Evolutionary conservation across 305 asterid species (phyloP).

Genomic region (Lippia alba): DNA sequence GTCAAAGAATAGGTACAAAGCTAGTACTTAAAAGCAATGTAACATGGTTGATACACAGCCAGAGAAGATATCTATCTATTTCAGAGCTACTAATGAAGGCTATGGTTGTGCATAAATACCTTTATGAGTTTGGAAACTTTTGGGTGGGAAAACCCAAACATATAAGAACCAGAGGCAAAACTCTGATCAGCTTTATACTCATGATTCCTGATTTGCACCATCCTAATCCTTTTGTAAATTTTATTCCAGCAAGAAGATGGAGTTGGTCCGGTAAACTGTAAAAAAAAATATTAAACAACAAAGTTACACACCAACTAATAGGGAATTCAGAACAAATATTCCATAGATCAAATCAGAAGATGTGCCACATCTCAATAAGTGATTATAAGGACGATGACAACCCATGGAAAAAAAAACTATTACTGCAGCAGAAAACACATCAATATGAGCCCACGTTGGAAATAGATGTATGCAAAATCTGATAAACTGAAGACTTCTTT

Average conservation of each 20-base stretch:
- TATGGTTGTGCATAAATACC: constrained; percentile 50
- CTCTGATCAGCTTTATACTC: constrained; percentile 56
- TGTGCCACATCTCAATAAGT: constrained; percentile 17
- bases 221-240: constrained; percentile 72
- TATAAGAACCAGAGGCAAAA: constrained; percentile 74
- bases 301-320: constrained; percentile 9
- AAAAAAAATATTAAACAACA: constrained; percentile 35
- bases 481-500: neutral
- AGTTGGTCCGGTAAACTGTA: constrained; percentile 81
- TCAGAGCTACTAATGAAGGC: constrained; percentile 24
- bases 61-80: constrained; percentile 24
- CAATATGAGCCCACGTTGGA: constrained; percentile 3
- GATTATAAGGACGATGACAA: neutral
- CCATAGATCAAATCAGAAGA: constrained; percentile 22
- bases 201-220: constrained; percentile 52
- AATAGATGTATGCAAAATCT: neutral
- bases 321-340: constrained; percentile 11
- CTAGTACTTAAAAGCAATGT: constrained; percentile 13
- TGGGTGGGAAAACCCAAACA: constrained; percentile 89
- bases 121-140: constrained; percentile 75
- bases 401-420: neutral
- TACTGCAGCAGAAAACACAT: constrained; percentile 1
- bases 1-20: constrained; percentile 16
- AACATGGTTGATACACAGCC: constrained; percentile 18
- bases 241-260: constrained; percentile 93